These are phyloP conservation scores for Talaromyces sp. DNA, from an alignment of 2,329 filamentous ascomycete genomes.

Conservation along the genomic window DNA sequence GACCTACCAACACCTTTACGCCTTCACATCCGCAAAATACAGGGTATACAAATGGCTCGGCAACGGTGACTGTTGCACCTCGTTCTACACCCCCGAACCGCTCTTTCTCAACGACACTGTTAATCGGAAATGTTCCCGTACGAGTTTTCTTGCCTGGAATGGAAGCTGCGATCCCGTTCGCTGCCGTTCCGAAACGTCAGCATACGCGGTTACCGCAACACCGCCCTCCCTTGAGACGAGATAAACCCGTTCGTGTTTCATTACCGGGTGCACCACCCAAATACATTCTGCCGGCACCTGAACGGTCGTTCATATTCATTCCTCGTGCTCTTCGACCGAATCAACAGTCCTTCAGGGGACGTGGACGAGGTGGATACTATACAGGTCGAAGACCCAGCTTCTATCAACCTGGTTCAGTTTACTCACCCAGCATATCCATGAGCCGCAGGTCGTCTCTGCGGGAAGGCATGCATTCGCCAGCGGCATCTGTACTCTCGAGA, in stretches of 20 bases:
- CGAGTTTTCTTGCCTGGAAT: slow-evolving; percentile 77
- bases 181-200: slow-evolving; percentile 77
- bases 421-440: slow-evolving; percentile 82
- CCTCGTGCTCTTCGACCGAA: slow-evolving; percentile 90
- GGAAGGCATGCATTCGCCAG: slow-evolving; percentile 76
- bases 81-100: slow-evolving; percentile 68
- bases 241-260: slow-evolving; percentile 94
- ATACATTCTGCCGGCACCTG: slow-evolving; percentile 86
- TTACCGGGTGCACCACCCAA: slow-evolving; percentile 74
- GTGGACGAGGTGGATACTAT: slow-evolving; percentile 69
- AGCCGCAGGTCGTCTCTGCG: slow-evolving; percentile 81
- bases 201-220: slow-evolving; percentile 95
- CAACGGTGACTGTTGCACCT: slow-evolving; percentile 45
- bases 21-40: slow-evolving; percentile 30
- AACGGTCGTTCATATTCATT: slow-evolving; percentile 97
- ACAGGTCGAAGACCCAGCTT: slow-evolving; percentile 66
- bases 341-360: slow-evolving; percentile 70
- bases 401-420: slow-evolving; percentile 70
- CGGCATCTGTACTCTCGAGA: slow-evolving; percentile 72
- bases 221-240: slow-evolving; percentile 84
- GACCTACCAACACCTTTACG: slow-evolving; percentile 32
- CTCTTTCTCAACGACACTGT: slow-evolving; percentile 77
- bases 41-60: slow-evolving; percentile 25
- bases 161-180: slow-evolving; percentile 67
- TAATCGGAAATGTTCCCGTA: slow-evolving; percentile 81